Evolutionary conservation across 768 basidiomycete genomes (phyloP).

Genomic region (Termitomyces sp.): DNA sequence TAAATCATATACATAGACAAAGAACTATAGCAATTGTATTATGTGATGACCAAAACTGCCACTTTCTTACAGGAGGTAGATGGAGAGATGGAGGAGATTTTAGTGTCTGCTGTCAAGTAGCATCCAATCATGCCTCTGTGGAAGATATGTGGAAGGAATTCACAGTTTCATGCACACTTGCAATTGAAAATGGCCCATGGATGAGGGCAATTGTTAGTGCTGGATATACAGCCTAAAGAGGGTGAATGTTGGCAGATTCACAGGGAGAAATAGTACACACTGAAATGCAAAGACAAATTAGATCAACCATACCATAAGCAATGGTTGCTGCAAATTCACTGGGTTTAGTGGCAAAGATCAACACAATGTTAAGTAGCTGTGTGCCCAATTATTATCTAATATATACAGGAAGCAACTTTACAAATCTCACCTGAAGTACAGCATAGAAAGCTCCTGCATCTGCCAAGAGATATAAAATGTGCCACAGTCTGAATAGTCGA

Average conservation of each 20-base stretch:
- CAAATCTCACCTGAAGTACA: neutral
- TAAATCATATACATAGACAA: too few relatives aligned
- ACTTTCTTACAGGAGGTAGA: too few relatives aligned
- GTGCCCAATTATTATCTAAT: neutral
- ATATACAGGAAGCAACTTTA: neutral
- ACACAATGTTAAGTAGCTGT: neutral
- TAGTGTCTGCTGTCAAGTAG: too few relatives aligned
- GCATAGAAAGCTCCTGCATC: neutral
- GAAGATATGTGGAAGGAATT: too few relatives aligned
- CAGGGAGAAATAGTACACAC: neutral
- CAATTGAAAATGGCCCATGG: too few relatives aligned
- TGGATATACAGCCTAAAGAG: neutral
- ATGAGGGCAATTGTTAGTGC: neutral
- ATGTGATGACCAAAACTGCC: too few relatives aligned
- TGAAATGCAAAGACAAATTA: neutral
- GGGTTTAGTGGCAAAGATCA: neutral
- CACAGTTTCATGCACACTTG: too few relatives aligned
- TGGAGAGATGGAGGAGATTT: too few relatives aligned
- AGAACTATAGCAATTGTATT: too few relatives aligned
- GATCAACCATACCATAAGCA: neutral
- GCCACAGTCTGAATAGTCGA: neutral
- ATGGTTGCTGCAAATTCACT: neutral
- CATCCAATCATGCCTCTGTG: too few relatives aligned
- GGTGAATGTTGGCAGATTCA: neutral
- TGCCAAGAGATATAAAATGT: neutral